Base-by-base conservation (phyloP, 2,329 filamentous ascomycete genomes). In the Incumbomyces delicatus region DNA sequence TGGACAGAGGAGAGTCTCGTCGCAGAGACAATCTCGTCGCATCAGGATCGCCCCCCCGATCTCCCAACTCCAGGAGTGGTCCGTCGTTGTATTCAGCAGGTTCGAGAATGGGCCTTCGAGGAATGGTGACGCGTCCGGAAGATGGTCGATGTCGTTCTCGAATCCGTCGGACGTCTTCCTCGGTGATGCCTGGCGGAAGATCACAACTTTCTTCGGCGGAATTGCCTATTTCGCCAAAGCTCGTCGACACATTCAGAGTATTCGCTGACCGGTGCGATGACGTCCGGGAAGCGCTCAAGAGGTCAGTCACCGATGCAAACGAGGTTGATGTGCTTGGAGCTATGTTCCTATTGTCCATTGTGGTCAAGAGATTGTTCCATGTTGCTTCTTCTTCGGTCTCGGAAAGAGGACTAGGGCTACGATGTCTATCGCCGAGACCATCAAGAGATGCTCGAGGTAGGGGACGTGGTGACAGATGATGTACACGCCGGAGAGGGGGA, bases 361-460 rank as follows among this genome's bases (percentile, higher is more conserved):
- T 94, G 6, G 77, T 82, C 48, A 88, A 71, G 44, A 95, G 78
- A 2, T 81, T 87, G 50, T 90, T 83, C 89, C 89, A 95, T 1
- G 73, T 72, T 41, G 75, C 73, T 52, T 78, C 75, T 33, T 70
- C 73, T 7, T 35, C 46, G 17, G 36, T 41, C 29, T 50, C 47
- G 14, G 52, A 50, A 6, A 41, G 34, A 11, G 83, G 82, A 60
- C 83, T 88, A n/a, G 87, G 68, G 63, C 87, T 94, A 56, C 87
- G 80, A 52, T 87, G 78, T 49, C 88, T 83, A 64, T 95, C 87
- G 32, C 87, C 88, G 13, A 95, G 75, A 3, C 87, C 87, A 63
- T 94, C 82, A 1, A 83, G 52, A 42, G 50, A 47, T 12, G 60
- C 55, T 36, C 45, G 48, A 16, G 56, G 33, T 39, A 40, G 22